phyloP scores from a whole-genome alignment of 192 early-diverging fungal genomes.

The Coemansia nantahalensis region DNA sequence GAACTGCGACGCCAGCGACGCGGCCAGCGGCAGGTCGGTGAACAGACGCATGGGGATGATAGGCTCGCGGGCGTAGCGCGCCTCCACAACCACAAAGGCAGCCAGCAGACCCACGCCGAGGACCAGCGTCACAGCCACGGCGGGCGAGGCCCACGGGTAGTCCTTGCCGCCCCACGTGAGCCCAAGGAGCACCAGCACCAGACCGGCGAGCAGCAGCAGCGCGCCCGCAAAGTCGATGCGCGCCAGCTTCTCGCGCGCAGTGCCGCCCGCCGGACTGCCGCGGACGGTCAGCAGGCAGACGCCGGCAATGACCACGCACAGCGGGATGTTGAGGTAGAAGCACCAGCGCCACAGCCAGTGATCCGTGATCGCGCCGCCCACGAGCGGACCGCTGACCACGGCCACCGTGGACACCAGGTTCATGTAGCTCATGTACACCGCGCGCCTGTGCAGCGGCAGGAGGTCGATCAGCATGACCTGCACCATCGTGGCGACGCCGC shows the following conservation, averaged over 20 bases:
- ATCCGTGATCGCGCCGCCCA: constrained; percentile 58
- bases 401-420: constrained; percentile 55
- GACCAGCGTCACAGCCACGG: constrained; percentile 45
- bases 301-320: constrained; percentile 41
- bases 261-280: constrained; percentile 8
- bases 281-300: constrained; percentile 21
- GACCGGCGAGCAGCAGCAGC: constrained; percentile 52
- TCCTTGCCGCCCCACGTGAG: constrained; percentile 70
- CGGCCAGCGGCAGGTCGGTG: constrained; percentile 13
- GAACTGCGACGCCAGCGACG: constrained; percentile 19
- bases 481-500: constrained; percentile 60
- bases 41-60: constrained; percentile 61
- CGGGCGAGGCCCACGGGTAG: constrained; percentile 63
- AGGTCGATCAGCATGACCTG: constrained; percentile 68
- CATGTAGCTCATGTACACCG: constrained; percentile 58
- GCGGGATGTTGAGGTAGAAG: constrained; percentile 59
- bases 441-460: constrained; percentile 56
- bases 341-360: constrained; percentile 50
- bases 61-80: constrained; percentile 61
- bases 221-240: constrained; percentile 66
- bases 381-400: constrained; percentile 53
- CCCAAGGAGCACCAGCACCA: constrained; percentile 63
- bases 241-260: constrained; percentile 49
- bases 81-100: constrained; percentile 62
- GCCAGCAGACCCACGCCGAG: constrained; percentile 52